Evolutionary conservation across 805 yeast genomes (phyloP).

Genomic region (Candida ponderosae): DNA sequence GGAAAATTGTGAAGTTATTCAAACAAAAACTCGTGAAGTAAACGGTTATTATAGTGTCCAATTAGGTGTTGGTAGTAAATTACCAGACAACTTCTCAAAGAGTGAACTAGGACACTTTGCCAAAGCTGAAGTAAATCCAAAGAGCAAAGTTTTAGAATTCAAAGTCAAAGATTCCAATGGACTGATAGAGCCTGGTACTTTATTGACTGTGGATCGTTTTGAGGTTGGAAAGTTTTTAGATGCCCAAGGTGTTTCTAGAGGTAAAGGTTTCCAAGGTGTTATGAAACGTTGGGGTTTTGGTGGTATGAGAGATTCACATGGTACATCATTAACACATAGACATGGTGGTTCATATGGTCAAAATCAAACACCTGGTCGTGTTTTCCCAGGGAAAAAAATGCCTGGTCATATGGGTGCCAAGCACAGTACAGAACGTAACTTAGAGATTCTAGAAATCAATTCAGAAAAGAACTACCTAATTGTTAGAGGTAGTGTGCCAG

Average conservation of each 20-base stretch:
- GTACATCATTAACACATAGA: conserved; percentile 90
- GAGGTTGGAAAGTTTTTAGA: conserved; percentile 80
- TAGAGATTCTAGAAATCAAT: conserved; percentile 70
- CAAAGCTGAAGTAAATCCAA: conserved; percentile 78
- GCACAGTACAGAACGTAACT: conserved; percentile 66
- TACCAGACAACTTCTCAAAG: conserved; percentile 53
- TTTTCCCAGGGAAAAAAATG: conserved; percentile 95
- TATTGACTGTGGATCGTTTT: conserved; percentile 77
- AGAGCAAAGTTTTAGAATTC: conserved; percentile 67
- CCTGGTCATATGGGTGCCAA: conserved; percentile 93
- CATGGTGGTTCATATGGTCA: conserved; percentile 97
- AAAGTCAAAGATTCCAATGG: conserved; percentile 62
- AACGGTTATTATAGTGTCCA: conserved; percentile 85
- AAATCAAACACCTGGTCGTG: conserved; percentile 93
- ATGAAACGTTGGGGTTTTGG: conserved; percentile 90
- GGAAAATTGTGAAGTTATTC: conserved; percentile 79
- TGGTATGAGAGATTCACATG: conserved; percentile 91
- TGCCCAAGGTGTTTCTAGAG: conserved; percentile 70
- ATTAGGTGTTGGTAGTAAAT: conserved; percentile 73
- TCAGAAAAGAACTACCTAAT: conserved; percentile 75
- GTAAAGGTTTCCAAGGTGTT: conserved; percentile 97
- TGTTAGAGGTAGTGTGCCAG: conserved; percentile 87
- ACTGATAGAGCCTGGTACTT: conserved; percentile 68
- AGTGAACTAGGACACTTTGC: conserved; percentile 70
- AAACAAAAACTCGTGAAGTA: conserved; percentile 57